Percentiles rank a stretch among this genome's conserved stretches.
phyloP scores from a whole-genome alignment of 2,329 filamentous ascomycete genomes.

The Chaetomiaceae sp. region DNA sequence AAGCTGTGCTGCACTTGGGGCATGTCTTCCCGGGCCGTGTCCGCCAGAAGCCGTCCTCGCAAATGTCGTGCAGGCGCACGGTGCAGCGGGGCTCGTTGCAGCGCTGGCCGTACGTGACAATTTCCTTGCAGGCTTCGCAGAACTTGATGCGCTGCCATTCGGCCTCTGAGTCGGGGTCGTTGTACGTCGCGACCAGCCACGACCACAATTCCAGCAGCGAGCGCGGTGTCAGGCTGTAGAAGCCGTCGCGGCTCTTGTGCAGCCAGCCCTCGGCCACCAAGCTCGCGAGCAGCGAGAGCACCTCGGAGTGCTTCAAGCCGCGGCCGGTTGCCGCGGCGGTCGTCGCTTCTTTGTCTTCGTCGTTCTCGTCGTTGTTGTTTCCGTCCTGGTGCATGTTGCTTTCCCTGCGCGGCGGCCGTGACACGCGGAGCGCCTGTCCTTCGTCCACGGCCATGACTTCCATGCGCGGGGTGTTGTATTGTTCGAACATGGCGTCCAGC shows the following conservation, averaged over 20 bases:
- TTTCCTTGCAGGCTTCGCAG: conserved; percentile 82
- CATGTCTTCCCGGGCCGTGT: conserved; percentile 57
- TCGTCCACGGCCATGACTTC: conserved; percentile 78
- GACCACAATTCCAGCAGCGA: conserved; percentile 76
- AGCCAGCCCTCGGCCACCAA: conserved; percentile 82
- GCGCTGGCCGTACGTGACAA: conserved; percentile 78
- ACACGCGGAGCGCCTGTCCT: conserved; percentile 70
- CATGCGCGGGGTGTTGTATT: conserved; percentile 69
- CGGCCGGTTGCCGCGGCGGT: conserved; percentile 37
- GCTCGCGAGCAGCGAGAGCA: conserved; percentile 62
- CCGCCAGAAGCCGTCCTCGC: conserved; percentile 66
- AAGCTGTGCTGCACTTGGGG: conserved; percentile 51
- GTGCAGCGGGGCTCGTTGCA: conserved; percentile 64
- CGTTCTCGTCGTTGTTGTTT: conserved; percentile 9
- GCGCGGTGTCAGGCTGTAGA: conserved; percentile 69
- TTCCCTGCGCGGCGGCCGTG: conserved; percentile 40
- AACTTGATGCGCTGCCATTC: conserved; percentile 69
- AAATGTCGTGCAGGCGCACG: conserved; percentile 70
- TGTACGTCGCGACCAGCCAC: conserved; percentile 87
- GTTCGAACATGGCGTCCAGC: conserved; percentile 87
- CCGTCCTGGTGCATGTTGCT: conserved; percentile 23
- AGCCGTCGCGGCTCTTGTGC: conserved; percentile 63
- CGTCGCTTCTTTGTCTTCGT: conserved; percentile 20
- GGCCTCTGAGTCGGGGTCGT: conserved; percentile 47
- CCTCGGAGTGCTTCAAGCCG: conserved; percentile 69